Percentiles rank a stretch among this genome's conserved stretches.
phyloP scores from a whole-genome alignment of 2,329 filamentous ascomycete genomes.

The Exophiala calicioides region DNA sequence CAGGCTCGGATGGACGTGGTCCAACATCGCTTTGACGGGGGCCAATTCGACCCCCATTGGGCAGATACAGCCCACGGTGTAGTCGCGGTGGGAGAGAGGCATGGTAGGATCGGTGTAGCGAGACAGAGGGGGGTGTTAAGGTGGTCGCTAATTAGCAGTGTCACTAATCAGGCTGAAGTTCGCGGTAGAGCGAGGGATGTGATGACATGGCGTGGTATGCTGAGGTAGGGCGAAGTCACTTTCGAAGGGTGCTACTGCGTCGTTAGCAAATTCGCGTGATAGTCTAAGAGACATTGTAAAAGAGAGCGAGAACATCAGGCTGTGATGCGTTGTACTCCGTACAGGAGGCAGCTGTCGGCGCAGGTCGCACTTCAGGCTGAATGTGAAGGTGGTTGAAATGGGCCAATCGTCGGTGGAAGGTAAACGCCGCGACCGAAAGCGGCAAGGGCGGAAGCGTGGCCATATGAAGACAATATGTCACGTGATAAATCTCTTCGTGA shows the following conservation, averaged over 20 bases:
- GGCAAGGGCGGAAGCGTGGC: no score
- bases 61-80: conserved; percentile 12
- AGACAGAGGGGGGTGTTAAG: not conserved
- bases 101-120: not conserved
- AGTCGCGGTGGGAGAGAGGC: conserved; percentile 1
- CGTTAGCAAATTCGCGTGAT: no score
- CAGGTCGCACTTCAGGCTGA: no score
- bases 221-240: not conserved
- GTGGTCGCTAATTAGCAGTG: not conserved
- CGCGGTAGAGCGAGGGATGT: not conserved
- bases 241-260: not conserved
- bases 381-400: no score
- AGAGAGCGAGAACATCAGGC: no score
- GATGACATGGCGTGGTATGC: not conserved
- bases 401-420: no score
- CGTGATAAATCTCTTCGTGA: no score
- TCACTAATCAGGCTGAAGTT: not conserved
- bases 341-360: no score
- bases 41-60: conserved; percentile 31
- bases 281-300: no score
- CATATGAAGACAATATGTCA: no score
- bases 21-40: conserved; percentile 34
- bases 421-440: no score
- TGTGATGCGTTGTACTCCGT: no score
- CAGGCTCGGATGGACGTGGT: conserved; percentile 25